Conservation (phyloP, 768 basidiomycete species). For the Tricholoma bakamatsutake region DNA sequence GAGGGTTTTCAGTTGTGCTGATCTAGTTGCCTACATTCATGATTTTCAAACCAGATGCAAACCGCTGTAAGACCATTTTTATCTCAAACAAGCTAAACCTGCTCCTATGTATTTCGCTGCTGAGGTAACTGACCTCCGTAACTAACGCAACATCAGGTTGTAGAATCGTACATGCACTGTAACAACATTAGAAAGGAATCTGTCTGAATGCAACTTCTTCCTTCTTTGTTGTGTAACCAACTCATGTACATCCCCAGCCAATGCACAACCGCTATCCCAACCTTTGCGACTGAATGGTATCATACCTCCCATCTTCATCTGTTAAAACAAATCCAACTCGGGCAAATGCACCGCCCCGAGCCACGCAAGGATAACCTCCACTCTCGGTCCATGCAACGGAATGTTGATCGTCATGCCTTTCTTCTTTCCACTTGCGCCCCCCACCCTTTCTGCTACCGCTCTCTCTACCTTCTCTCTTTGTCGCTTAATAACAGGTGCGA, state of each 20-base stretch:
- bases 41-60: too few species aligned
- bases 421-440: constrained; percentile 38
- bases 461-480: constrained; percentile 56
- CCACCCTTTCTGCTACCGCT: constrained; percentile 42
- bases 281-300: background rate
- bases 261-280: background rate
- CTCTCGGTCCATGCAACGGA: constrained; percentile 79
- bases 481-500: constrained; percentile 62
- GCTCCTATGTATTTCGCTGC: too few species aligned
- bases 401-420: constrained; percentile 69
- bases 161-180: too few species aligned
- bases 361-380: constrained; percentile 84
- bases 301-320: background rate
- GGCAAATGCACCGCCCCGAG: constrained; percentile 74
- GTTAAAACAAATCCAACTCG: constrained; percentile 47
- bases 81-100: too few species aligned
- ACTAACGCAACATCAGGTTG: too few species aligned
- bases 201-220: too few species aligned
- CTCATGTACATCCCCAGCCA: background rate
- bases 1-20: too few species aligned
- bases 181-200: too few species aligned
- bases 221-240: background rate
- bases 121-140: too few species aligned
- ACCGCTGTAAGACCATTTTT: too few species aligned
- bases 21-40: too few species aligned